Evolutionary conservation across 768 basidiomycete genomes (phyloP).

Genomic region (Suillus spraguei): DNA sequence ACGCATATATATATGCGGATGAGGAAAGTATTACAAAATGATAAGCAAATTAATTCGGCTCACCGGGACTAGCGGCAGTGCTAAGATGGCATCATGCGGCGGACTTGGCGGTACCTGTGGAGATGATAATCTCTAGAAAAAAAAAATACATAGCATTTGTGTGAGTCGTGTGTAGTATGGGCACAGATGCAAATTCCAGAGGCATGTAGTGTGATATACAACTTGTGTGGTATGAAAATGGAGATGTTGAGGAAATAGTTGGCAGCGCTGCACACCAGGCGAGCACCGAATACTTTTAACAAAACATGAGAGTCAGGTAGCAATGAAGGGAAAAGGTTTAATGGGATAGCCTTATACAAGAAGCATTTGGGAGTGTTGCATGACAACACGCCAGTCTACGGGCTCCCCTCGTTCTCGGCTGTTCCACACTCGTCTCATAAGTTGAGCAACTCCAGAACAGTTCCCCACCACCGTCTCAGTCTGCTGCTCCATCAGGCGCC

Average conservation of each 20-base stretch:
- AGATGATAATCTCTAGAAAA: not conserved
- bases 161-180: constrained; percentile 2
- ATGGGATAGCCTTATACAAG: constrained; percentile 44
- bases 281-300: constrained; percentile 5
- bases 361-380: constrained; percentile 49
- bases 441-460: constrained; percentile 48
- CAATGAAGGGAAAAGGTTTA: not conserved
- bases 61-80: not conserved
- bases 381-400: constrained; percentile 64
- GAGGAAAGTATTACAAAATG: not conserved
- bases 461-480: constrained; percentile 69
- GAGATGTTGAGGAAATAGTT: not conserved
- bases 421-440: constrained; percentile 64
- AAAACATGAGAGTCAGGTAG: not conserved
- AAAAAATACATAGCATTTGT: constrained; percentile 10
- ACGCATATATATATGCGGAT: not conserved
- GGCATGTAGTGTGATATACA: constrained; percentile 2
- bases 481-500: constrained; percentile 52
- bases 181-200: constrained; percentile 1
- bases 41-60: constrained; percentile 5
- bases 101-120: not conserved
- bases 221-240: constrained; percentile 7
- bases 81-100: not conserved
- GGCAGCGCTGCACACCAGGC: not conserved
- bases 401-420: constrained; percentile 37